Base-by-base conservation (phyloP, 1,139 yeast genomes). In the Taphrina flavorubra region DNA sequence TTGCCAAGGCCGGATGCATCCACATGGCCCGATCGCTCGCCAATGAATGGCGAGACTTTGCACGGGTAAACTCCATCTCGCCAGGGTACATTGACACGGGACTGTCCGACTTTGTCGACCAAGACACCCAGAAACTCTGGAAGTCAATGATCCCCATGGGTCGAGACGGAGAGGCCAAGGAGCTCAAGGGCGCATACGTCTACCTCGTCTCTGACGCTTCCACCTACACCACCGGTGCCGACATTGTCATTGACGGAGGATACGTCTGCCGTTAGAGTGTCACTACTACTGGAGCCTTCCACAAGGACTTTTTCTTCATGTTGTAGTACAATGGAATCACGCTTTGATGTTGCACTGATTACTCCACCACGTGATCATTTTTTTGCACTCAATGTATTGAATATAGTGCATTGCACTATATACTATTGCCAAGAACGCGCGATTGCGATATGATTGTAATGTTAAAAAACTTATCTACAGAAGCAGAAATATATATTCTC, bases 121-220 rank as follows among this genome's bases (percentile, higher is more conserved):
- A 78, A 71, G 85, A 83, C 51, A 78, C 81, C 70, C 85, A 85
- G 75, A 79, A 81, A 72, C 80, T 82, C 71, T 88, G 94, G 95
- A 84, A 86, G 84, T 80, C 83, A 60, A 78, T 88, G 78, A 89
- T 86, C 68, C 97, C 97, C 49, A 77, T 89, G 81, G 97, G 97
- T 49, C 87, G 96, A 80, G 92, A 89, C 76, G 83, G 88, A 61
- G 79, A 84, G 69, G 85, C 96, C 40, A 85, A 85, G 74, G 97
- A 91, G 78, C 81, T 92, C 74, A 91, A 87, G 18, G 97, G 97
- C 70, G 96, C 96, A 6, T 92, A 90, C 79, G 81, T 91, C 68
- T 91, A 89, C 79, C 81, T 91, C 74, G 97, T 96, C 6, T 85
- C 92, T n/a, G 87, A 89, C 76, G 97, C 97, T 11, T 84, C 92